A percentile compares a stretch with the other conserved stretches of the same genome.
Conservation (phyloP, 345 rosid genomes). For the Citrus sp. region DNA sequence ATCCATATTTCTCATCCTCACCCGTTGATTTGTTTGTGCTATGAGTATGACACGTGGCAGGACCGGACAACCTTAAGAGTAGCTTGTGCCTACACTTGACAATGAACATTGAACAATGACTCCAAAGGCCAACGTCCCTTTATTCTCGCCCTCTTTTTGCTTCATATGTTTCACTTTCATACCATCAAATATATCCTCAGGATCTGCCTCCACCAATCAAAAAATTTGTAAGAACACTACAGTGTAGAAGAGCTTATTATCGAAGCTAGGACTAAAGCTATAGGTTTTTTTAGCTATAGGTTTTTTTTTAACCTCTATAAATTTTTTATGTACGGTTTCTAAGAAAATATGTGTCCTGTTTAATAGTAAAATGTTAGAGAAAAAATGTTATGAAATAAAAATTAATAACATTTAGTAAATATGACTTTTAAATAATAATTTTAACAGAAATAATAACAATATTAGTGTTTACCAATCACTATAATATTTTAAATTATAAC, state of each 20-base stretch:
- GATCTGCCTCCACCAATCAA: conserved; percentile 3
- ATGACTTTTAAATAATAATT: too few species aligned
- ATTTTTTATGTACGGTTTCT: too few species aligned
- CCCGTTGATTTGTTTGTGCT: not conserved
- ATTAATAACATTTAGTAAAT: rapidly evolving
- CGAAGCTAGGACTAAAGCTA: not conserved
- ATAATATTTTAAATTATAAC: too few species aligned
- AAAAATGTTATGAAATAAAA: too few species aligned
- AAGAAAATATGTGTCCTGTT: too few species aligned
- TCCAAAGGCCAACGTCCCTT: conserved; percentile 5
- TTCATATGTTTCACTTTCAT: conserved; percentile 6
- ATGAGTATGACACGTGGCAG: not conserved
- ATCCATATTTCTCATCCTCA: not conserved
- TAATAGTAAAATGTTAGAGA: too few species aligned
- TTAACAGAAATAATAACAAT: too few species aligned
- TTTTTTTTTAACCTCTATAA: too few species aligned
- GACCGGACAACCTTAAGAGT: conserved; percentile 10
- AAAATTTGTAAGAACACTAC: not conserved
- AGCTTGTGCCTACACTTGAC: not conserved
- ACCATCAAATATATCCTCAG: not conserved
- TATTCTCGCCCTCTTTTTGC: conserved; percentile 17
- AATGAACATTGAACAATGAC: not conserved
- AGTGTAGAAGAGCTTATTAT: not conserved
- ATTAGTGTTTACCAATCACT: too few species aligned
- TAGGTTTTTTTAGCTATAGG: not conserved